Percentiles rank a stretch among this genome's conserved stretches.
Conservation (phyloP, 2,329 filamentous ascomycete species). For the Exserohilum rostratum region DNA sequence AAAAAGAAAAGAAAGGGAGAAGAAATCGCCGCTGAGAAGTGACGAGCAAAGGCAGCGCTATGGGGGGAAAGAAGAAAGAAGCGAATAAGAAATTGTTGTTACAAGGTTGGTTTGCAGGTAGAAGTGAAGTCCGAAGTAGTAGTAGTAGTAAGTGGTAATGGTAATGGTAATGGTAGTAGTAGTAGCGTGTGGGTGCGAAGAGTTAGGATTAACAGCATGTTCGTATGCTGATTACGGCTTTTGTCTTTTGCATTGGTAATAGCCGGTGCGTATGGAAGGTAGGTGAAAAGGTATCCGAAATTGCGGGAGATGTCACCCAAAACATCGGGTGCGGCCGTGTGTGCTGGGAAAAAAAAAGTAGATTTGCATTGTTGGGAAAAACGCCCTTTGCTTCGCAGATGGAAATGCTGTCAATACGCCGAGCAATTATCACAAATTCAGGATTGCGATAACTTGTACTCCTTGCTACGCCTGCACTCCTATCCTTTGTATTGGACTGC, state of each 20-base stretch:
- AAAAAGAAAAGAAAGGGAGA: neutral
- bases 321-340: constrained; percentile 18
- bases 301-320: constrained; percentile 15
- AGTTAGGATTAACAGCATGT: neutral
- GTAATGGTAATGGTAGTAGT: neutral
- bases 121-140: constrained; percentile 3
- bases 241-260: neutral
- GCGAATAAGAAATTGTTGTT: constrained; percentile 18
- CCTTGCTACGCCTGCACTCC: constrained; percentile 29
- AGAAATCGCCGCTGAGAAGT: neutral
- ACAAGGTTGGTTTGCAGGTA: constrained; percentile 14
- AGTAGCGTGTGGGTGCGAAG: constrained; percentile 4
- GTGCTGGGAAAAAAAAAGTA: constrained; percentile 4
- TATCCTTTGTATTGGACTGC: constrained; percentile 21
- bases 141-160: neutral
- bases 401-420: constrained; percentile 15
- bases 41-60: constrained; percentile 8
- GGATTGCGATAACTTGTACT: constrained; percentile 10
- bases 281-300: neutral
- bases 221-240: constrained; percentile 7
- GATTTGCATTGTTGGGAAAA: constrained; percentile 10
- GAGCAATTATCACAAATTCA: constrained; percentile 24
- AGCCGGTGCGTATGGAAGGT: neutral
- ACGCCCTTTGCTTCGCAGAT: constrained; percentile 3
- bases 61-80: neutral